Conservation (phyloP, 2,329 filamentous ascomycete species). For the Harringtonia lauricola region DNA sequence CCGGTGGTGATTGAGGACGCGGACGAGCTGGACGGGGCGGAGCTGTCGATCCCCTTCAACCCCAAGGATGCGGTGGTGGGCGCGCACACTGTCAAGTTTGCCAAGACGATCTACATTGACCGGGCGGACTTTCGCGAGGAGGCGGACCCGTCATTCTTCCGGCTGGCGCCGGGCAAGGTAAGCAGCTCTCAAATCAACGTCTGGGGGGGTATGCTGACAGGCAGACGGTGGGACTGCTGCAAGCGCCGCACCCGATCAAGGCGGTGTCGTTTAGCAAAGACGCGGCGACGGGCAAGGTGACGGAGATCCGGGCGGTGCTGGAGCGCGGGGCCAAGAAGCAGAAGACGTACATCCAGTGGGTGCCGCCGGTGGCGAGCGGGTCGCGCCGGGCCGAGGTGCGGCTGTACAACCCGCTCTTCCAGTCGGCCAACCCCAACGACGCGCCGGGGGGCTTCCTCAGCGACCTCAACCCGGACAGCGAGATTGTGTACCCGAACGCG, state of each 20-base stretch:
- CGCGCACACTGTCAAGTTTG: too few relatives aligned
- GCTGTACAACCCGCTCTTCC: conserved; percentile 75
- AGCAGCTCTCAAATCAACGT: too few relatives aligned
- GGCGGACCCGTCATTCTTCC: conserved; percentile 65
- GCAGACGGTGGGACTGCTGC: conserved; percentile 63
- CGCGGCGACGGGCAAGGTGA: conserved; percentile 34
- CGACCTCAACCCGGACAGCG: conserved; percentile 75
- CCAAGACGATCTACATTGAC: too few relatives aligned
- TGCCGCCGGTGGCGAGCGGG: conserved; percentile 59
- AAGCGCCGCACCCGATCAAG: conserved; percentile 58
- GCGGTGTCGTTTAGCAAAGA: conserved; percentile 60
- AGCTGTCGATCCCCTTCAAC: too few relatives aligned
- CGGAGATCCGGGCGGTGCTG: conserved; percentile 53
- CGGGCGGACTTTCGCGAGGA: conserved; percentile 65
- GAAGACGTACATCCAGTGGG: conserved; percentile 88
- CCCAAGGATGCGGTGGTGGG: too few relatives aligned
- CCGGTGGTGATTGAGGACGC: too few relatives aligned
- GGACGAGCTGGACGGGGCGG: too few relatives aligned
- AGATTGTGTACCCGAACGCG: conserved; percentile 67
- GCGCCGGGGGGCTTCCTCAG: conserved; percentile 71
- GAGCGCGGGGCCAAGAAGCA: conserved; percentile 62
- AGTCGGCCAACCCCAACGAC: conserved; percentile 69
- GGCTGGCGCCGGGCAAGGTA: conserved; percentile 60
- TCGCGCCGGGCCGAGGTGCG: conserved; percentile 63
- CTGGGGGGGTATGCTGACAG: too few relatives aligned